Percentiles rank a stretch among this genome's conserved stretches.
phyloP scores from a whole-genome alignment of 2,329 filamentous ascomycete species.

The Aspergillus unguis region DNA sequence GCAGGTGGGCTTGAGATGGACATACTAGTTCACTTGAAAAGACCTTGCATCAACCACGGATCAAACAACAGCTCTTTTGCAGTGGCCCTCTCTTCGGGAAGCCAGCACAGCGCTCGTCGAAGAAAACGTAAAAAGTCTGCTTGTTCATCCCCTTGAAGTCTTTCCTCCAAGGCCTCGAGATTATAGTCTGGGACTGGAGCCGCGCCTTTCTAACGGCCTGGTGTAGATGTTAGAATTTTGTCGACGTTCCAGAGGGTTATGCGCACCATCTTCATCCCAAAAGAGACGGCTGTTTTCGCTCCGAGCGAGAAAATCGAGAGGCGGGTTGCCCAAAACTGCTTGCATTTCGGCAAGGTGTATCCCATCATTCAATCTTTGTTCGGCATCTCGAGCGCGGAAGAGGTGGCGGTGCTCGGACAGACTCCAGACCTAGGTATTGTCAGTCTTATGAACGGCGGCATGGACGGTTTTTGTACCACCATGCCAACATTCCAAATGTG shows the following conservation, averaged over 20 bases:
- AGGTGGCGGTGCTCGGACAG: slow-evolving; percentile 43
- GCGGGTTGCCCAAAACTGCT: not conserved
- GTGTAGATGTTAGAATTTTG: slow-evolving; percentile 39
- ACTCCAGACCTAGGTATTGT: slow-evolving; percentile 34
- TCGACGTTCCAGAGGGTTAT: slow-evolving; percentile 37
- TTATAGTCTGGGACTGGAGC: slow-evolving; percentile 27
- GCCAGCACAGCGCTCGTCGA: slow-evolving; percentile 35
- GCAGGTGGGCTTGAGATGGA: not conserved
- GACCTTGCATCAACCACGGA: slow-evolving; percentile 27
- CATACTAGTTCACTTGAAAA: not conserved
- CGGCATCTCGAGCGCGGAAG: slow-evolving; percentile 44
- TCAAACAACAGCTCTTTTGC: slow-evolving; percentile 37
- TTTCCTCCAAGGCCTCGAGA: slow-evolving; percentile 20
- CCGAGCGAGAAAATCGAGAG: not conserved
- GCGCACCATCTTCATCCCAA: not conserved
- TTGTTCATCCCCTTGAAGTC: slow-evolving; percentile 16
- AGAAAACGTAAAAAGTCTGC: slow-evolving; percentile 34
- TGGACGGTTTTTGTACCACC: slow-evolving; percentile 33
- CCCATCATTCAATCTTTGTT: slow-evolving; percentile 9
- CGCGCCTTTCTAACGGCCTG: slow-evolving; percentile 32
- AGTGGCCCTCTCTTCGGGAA: slow-evolving; percentile 33
- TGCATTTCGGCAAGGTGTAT: not conserved
- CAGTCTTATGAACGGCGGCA: not conserved
- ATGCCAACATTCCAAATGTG: slow-evolving; percentile 50
- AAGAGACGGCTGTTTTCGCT: not conserved